Evolutionary conservation across 2,329 filamentous ascomycete genomes (phyloP), one percentile per base, ranked within the genome.

Genomic region (Lachnellula occidentalis): DNA sequence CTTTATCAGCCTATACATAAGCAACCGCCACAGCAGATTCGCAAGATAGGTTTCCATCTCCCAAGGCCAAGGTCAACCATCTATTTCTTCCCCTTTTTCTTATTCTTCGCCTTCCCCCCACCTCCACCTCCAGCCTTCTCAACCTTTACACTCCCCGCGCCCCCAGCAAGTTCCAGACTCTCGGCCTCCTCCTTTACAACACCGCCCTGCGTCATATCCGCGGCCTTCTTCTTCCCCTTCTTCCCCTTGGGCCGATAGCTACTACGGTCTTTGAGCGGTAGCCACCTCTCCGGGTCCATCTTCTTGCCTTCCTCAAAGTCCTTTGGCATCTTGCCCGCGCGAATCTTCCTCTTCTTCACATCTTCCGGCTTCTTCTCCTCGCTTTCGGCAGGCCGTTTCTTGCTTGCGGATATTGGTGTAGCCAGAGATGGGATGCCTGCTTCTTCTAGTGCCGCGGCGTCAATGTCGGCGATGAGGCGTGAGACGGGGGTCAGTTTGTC

Each of bases 281-380:
- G 73, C 94, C 94, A 99, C 59, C 94, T 80, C 73, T 99, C 94
- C 0, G 90, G 86, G 70, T 99, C 94, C 34, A 89, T 81, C 61
- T 84, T 85, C 76, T 91, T 95, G 63, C 79, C 82, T 50, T 88
- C 81, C 56, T 90, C 88, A 66, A 83, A 89, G 65, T 85, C 80
- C 72, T 89, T 90, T 34, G 87, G 87, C 65, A 88, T 75, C 63
- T 81, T 82, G 54, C 76, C 80, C 68, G 79, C 78, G 47, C 78
- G 74, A 36, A 79, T 76, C 65, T 79, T 81, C 67, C 82, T 83
- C 56, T 79, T 74, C 66, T 82, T 83, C 36, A 74, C 72, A 8
- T 74, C 64, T 19, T 70, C 73, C 3, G 62, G 58, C 59, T 77
- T 78, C 19, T 71, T 61, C 45, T 67, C 56, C 62, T 69, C 57